Percentiles rank a stretch among this genome's conserved stretches.
These are phyloP conservation scores for Dryas drummondii DNA, from an alignment of 306 rosid species.

Conservation along the genomic window DNA sequence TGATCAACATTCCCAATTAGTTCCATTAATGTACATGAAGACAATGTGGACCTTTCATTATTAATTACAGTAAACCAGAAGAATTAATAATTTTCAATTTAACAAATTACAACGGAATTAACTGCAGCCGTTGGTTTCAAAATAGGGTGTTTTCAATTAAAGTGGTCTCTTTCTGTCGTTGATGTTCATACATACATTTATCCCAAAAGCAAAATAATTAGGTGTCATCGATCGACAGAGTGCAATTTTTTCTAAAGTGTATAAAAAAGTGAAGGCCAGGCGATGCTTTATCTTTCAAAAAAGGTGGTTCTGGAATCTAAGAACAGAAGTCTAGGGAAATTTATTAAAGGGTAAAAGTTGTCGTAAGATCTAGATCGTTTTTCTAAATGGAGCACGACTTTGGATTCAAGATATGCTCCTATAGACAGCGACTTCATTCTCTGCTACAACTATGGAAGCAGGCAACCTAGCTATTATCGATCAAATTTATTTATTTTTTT, in stretches of 20 bases:
- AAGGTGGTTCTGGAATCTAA: conserved; percentile 49
- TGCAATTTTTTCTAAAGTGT: conserved; percentile 46
- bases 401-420: neutral
- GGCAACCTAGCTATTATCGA: too few species aligned
- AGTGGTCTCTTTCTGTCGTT: neutral
- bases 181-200: conserved; percentile 4
- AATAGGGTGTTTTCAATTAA: neutral
- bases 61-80: neutral
- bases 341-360: conserved; percentile 17
- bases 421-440: conserved; percentile 1
- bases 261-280: conserved; percentile 28
- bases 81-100: too few species aligned
- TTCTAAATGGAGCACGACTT: neutral
- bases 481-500: too few species aligned
- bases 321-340: conserved; percentile 28
- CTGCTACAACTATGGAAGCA: neutral
- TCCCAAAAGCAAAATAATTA: conserved; percentile 27
- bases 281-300: conserved; percentile 38
- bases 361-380: neutral
- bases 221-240: conserved; percentile 30
- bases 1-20: neutral
- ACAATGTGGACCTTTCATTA: neutral
- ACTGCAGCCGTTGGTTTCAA: neutral
- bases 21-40: neutral
- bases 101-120: neutral